Evolutionary conservation across 1,139 yeast species (phyloP).

Genomic region (Yamadazyma membranifaciens): DNA sequence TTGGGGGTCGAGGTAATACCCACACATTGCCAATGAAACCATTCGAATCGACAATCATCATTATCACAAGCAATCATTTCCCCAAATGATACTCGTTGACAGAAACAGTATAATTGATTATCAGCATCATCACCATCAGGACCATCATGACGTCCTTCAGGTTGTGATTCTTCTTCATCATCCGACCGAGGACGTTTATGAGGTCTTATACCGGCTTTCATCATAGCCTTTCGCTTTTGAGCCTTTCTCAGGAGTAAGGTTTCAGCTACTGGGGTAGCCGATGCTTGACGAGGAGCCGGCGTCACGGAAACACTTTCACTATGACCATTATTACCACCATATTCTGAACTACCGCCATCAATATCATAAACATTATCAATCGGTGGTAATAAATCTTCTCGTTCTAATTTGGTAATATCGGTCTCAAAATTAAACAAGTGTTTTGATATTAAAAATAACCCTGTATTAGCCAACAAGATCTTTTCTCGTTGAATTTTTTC

Average conservation of each 20-base stretch:
- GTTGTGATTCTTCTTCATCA: constrained; percentile 14
- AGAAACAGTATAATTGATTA: constrained; percentile 70
- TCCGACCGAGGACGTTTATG: constrained; percentile 27
- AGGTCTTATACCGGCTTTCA: constrained; percentile 23
- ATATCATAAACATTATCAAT: constrained; percentile 30
- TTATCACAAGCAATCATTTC: constrained; percentile 94
- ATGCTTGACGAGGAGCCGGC: constrained; percentile 30
- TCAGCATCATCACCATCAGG: constrained; percentile 58
- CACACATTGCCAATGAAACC: constrained; percentile 88
- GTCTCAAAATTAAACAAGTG: constrained; percentile 72
- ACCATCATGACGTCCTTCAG: constrained; percentile 16
- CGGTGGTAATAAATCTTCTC: constrained; percentile 75
- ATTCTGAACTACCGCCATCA: constrained; percentile 12
- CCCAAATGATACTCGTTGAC: constrained; percentile 83
- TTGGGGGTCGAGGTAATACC: constrained; percentile 72
- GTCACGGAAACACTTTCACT: constrained; percentile 24
- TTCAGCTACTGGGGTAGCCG: constrained; percentile 22
- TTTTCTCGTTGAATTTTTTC: constrained; percentile 73
- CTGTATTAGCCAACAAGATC: constrained; percentile 77
- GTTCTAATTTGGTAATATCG: constrained; percentile 72
- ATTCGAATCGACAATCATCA: constrained; percentile 74
- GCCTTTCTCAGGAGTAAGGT: constrained; percentile 18
- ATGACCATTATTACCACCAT: constrained; percentile 16
- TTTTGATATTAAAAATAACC: constrained; percentile 70
- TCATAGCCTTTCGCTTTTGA: constrained; percentile 28